Evolutionary conservation across 2,329 filamentous ascomycete genomes (phyloP), one percentile per base, ranked within the genome.

Genomic region (Alternaria incomplexa): DNA sequence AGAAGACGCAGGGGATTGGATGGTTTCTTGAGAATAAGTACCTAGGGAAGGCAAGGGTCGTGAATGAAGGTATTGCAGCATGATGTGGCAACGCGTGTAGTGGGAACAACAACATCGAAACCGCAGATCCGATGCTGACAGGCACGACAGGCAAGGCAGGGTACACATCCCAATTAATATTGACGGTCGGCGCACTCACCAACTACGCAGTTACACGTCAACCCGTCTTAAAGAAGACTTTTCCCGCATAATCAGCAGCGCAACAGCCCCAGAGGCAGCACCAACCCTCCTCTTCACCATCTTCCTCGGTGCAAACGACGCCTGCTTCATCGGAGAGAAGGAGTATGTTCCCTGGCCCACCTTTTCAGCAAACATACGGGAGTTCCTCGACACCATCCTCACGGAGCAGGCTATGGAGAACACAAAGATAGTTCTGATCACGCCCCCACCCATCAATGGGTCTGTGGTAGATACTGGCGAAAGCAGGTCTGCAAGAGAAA

Each of bases 241-340:
- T 60, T 47, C 61, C 28, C 62, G 66, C 10, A 71, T 79, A 20
- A 71, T 77, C 15, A 12, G 46, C 10, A 63, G 58, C 23, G 63
- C 70, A 10, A 76, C 70, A 17, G 23, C 60, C 2, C 67, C 69
- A 1, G n/a, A 11, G 17, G 67, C 72, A 1, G 51, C 71, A 4
- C 65, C 62, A n/a, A 79, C 77, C 6, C 71, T 81, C 23, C 73
- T 81, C 57, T 71, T 82, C 64, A 81, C 78, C 17, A 81, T 81
- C 60, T 80, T 80, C 58, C 58, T 81, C 9, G 80, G 80, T 40
- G 79, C 78, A 25, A 81, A 81, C 53, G 80, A 81, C 57, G 79
- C 79, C 23, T 80, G 75, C 61, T 60, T 80, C 26, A 46, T 71
- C n/a, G 55, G 59, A 11, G 44, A 61, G 4, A 43, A 43, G 11